Percentiles rank a stretch among this genome's conserved stretches.
Conservation (phyloP, 768 basidiomycete species). For the Hydnomerulius pinastri region DNA sequence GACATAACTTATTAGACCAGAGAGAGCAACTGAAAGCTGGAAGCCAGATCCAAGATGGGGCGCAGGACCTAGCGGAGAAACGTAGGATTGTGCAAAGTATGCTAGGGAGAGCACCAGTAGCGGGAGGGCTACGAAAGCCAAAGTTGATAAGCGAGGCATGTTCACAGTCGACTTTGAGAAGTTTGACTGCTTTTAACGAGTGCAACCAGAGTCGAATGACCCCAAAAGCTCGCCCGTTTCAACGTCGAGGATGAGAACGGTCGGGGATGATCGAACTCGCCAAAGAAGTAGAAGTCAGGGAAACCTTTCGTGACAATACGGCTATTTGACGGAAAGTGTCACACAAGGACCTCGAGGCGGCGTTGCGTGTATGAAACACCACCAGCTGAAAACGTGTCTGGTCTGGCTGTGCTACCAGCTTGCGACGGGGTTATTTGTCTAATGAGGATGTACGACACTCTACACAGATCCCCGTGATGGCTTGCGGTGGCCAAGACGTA, state of each 20-base stretch:
- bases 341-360: constrained; percentile 28
- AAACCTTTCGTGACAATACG: constrained; percentile 8
- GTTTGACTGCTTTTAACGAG: background rate
- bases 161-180: background rate
- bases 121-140: constrained; percentile 21
- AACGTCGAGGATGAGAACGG: constrained; percentile 4
- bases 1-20: constrained; percentile 26
- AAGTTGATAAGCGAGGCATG: constrained; percentile 28
- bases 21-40: constrained; percentile 21
- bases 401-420: constrained; percentile 16
- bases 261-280: background rate
- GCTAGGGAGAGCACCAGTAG: constrained; percentile 32
- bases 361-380: constrained; percentile 26
- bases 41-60: constrained; percentile 30
- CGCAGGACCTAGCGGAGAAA: constrained; percentile 33
- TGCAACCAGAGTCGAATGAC: background rate
- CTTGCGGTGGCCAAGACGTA: too few relatives aligned
- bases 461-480: too few relatives aligned
- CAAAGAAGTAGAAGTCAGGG: constrained; percentile 5
- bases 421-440: too few relatives aligned
- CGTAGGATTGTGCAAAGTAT: constrained; percentile 31
- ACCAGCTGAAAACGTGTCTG: constrained; percentile 14
- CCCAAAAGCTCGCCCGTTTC: constrained; percentile 5
- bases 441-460: too few relatives aligned
- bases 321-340: constrained; percentile 13